Percentiles rank a stretch among this genome's conserved stretches.
Evolutionary conservation across 2,329 filamentous ascomycete species (phyloP).

Genomic region (Aspergillus sp.): DNA sequence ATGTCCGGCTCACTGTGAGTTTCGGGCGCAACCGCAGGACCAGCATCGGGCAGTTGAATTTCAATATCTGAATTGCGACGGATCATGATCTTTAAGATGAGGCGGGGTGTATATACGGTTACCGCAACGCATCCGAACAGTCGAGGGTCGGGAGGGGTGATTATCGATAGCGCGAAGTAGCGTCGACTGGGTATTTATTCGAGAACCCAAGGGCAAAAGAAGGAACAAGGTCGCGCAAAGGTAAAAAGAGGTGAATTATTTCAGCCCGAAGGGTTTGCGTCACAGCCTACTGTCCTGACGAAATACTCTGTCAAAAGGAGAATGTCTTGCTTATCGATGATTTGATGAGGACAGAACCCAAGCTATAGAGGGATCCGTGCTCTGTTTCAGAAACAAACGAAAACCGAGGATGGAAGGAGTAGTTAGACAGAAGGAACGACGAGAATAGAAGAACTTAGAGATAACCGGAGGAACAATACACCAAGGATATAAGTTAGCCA

Average conservation of each 20-base stretch:
- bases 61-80: slow-evolving; percentile 45
- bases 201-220: background rate
- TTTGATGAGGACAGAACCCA: slow-evolving; percentile 1
- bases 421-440: background rate
- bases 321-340: background rate
- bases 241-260: background rate
- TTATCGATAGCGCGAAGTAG: slow-evolving; percentile 16
- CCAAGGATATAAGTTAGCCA: background rate
- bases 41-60: slow-evolving; percentile 40
- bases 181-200: background rate
- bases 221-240: slow-evolving; percentile 5
- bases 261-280: background rate
- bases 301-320: slow-evolving; percentile 2
- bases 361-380: slow-evolving; percentile 31
- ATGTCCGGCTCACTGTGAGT: slow-evolving; percentile 35
- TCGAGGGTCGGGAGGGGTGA: slow-evolving; percentile 29
- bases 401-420: slow-evolving; percentile 12
- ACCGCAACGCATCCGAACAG: slow-evolving; percentile 46
- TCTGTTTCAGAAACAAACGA: slow-evolving; percentile 31
- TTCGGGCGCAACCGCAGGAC: slow-evolving; percentile 26
- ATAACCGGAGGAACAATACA: background rate
- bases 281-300: background rate
- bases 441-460: background rate
- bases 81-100: slow-evolving; percentile 30
- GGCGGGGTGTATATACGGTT: background rate